Evolutionary conservation across 2,329 filamentous ascomycete genomes (phyloP).

Genomic region (Colletotrichum somersetense): DNA sequence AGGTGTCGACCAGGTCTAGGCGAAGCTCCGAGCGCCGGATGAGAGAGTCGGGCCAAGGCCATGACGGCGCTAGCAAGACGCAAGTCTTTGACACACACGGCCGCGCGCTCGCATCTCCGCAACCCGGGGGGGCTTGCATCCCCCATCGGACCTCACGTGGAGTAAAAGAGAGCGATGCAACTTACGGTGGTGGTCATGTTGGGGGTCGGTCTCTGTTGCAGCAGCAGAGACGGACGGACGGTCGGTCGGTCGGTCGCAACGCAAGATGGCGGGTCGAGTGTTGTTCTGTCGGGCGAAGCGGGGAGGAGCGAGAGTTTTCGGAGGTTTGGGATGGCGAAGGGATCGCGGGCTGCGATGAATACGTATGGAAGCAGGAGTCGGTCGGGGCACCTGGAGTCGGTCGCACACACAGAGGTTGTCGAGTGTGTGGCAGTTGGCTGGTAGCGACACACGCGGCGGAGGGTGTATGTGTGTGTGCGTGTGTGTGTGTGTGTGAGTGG

Average conservation of each 20-base stretch:
- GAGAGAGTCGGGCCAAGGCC: constrained; percentile 34
- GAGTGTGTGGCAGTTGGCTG: constrained; percentile 7
- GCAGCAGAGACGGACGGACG: constrained; percentile 43
- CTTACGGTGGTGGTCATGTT: constrained; percentile 56
- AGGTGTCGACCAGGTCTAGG: constrained; percentile 38
- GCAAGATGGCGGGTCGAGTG: constrained; percentile 43
- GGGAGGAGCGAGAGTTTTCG: constrained; percentile 29
- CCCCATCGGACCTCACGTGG: constrained; percentile 39
- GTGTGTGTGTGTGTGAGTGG: not conserved
- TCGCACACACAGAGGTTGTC: not conserved
- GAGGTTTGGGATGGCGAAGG: constrained; percentile 17
- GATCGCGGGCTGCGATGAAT: constrained; percentile 11
- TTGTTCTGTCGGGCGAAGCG: constrained; percentile 17
- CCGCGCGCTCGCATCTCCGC: constrained; percentile 45
- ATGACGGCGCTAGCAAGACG: constrained; percentile 49
- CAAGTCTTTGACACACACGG: constrained; percentile 54
- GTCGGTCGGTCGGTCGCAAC: constrained; percentile 36
- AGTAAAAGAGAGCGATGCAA: constrained; percentile 40
- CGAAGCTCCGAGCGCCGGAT: constrained; percentile 40
- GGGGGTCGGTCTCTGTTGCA: constrained; percentile 26
- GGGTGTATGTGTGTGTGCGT: not conserved
- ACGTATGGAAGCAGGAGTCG: not conserved
- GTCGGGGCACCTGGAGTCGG: not conserved
- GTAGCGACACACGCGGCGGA: constrained; percentile 1
- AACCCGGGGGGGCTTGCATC: constrained; percentile 22